phyloP scores from a whole-genome alignment of 768 basidiomycete species.

The Clathrus columnatus region DNA sequence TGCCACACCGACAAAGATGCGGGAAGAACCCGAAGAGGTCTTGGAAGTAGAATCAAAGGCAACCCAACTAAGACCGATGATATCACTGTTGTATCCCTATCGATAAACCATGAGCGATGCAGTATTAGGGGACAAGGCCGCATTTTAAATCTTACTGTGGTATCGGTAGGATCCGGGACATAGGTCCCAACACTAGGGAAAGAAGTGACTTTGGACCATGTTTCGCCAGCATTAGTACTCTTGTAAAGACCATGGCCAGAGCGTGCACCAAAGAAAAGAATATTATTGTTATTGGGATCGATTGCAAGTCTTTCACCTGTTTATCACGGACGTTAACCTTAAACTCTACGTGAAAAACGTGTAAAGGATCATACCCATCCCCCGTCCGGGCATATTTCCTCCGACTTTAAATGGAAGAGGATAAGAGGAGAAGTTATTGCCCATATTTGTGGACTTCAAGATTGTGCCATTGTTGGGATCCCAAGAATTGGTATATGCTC shows the following conservation, averaged over 20 bases:
- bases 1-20: constrained; percentile 63
- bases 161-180: constrained; percentile 10
- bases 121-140: background rate
- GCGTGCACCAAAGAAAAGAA: constrained; percentile 56
- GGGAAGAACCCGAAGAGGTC: constrained; percentile 42
- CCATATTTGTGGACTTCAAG: constrained; percentile 49
- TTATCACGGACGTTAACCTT: background rate
- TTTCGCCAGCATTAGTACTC: constrained; percentile 48
- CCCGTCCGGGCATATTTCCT: constrained; percentile 63
- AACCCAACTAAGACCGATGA: constrained; percentile 46
- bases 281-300: constrained; percentile 53
- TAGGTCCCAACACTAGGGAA: constrained; percentile 49
- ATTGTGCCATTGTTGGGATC: constrained; percentile 58
- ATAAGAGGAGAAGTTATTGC: constrained; percentile 45
- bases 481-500: constrained; percentile 37
- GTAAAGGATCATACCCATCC: constrained; percentile 28
- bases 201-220: constrained; percentile 51
- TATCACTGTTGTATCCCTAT: constrained; percentile 28
- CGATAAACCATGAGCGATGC: background rate
- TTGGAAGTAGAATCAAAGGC: constrained; percentile 39
- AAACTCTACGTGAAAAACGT: background rate
- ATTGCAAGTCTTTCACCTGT: constrained; percentile 43
- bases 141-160: background rate
- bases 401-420: constrained; percentile 52
- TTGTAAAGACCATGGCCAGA: constrained; percentile 62